phyloP scores from a whole-genome alignment of 2,329 filamentous ascomycete genomes.

The Pochonia chlamydosporia region DNA sequence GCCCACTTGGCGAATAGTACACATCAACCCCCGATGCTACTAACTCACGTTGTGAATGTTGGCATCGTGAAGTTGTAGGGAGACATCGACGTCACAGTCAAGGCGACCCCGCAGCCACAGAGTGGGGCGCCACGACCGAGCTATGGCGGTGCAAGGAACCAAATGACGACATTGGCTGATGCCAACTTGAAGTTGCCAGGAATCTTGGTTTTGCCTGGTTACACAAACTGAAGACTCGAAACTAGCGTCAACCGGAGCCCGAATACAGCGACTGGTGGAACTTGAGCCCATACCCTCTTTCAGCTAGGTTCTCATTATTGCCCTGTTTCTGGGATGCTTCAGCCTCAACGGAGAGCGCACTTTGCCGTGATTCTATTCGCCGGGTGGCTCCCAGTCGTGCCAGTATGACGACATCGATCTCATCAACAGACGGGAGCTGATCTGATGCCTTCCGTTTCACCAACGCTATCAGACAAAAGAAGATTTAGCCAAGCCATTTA shows the following conservation, averaged over 20 bases:
- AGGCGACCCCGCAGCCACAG: conserved; percentile 2
- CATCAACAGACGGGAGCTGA: not conserved
- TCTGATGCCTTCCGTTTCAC: not conserved
- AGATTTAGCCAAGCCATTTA: not conserved
- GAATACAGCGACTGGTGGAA: too few species aligned
- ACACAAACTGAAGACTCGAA: too few species aligned
- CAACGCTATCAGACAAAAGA: not conserved
- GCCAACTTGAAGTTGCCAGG: not conserved
- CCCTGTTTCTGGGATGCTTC: too few species aligned
- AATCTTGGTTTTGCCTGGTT: not conserved
- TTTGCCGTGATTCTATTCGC: too few species aligned
- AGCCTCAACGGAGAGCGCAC: too few species aligned
- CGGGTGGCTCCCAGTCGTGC: too few species aligned
- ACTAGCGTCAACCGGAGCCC: too few species aligned
- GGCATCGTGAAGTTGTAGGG: not conserved
- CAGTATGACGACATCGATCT: conserved; percentile 5
- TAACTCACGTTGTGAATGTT: not conserved
- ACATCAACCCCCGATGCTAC: not conserved
- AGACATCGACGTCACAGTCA: conserved; percentile 1
- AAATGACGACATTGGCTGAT: conserved; percentile 3
- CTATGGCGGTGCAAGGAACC: not conserved
- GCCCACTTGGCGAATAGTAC: not conserved
- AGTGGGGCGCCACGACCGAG: not conserved
- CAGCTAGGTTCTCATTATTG: too few species aligned
- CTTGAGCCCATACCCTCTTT: too few species aligned